Conservation (phyloP, 1,284 basidiomycete genomes). For the Apiotrichum montevideense region DNA sequence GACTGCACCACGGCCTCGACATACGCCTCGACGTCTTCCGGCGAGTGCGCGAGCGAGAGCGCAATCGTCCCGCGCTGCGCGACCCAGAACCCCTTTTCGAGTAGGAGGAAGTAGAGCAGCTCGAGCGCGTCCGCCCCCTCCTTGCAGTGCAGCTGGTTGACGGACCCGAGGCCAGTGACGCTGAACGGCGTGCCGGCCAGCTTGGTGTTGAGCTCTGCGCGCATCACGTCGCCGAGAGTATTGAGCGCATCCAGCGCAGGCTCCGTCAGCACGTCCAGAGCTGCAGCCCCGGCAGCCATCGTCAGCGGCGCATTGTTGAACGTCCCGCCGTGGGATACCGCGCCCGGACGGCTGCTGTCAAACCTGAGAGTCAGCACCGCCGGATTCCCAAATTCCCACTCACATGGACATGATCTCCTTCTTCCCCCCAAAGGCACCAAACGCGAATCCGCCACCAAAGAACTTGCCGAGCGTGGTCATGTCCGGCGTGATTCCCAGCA, state of each 20-base stretch:
- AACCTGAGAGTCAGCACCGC: too few relatives aligned
- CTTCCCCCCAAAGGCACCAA: slow-evolving; percentile 31
- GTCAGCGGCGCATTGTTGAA: slow-evolving; percentile 36
- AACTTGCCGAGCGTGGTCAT: slow-evolving; percentile 32
- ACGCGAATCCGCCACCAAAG: slow-evolving; percentile 34
- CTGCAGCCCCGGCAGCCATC: slow-evolving; percentile 26
- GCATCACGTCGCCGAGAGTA: slow-evolving; percentile 19
- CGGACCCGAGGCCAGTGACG: slow-evolving; percentile 27
- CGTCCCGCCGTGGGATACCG: slow-evolving; percentile 23
- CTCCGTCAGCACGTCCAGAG: slow-evolving; percentile 19
- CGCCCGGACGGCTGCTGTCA: too few relatives aligned
- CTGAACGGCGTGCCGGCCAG: slow-evolving; percentile 9
- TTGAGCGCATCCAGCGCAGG: slow-evolving; percentile 19
- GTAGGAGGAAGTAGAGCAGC: slow-evolving; percentile 4
- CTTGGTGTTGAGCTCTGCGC: slow-evolving; percentile 12
- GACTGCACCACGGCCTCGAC: neutral
- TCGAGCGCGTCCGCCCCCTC: slow-evolving; percentile 6
- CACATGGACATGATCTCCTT: slow-evolving; percentile 28
- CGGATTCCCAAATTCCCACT: neutral
- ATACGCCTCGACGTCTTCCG: slow-evolving; percentile 12
- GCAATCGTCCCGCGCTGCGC: slow-evolving; percentile 19
- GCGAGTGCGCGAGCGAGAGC: slow-evolving; percentile 7
- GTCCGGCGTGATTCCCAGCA: slow-evolving; percentile 26
- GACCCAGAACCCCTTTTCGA: slow-evolving; percentile 2
- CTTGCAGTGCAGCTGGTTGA: slow-evolving; percentile 27